Evolutionary conservation across 2,329 filamentous ascomycete species (phyloP).

Genomic region (Colletotrichum tofieldiae): DNA sequence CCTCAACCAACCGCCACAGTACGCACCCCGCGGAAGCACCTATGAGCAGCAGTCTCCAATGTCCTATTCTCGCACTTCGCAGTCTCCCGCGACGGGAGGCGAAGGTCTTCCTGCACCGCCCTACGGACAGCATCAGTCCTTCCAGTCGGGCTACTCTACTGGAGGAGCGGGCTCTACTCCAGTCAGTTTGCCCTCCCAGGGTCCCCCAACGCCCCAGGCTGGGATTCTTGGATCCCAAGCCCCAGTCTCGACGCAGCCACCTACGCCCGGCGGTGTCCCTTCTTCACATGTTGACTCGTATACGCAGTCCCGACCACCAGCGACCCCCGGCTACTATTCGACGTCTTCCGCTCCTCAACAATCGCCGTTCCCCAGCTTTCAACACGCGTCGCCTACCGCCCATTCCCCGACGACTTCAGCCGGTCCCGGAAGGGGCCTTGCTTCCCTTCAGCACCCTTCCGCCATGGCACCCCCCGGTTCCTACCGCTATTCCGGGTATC

Average conservation of each 20-base stretch:
- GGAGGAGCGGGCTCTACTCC: conserved; percentile 61
- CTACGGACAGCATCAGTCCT: conserved; percentile 77
- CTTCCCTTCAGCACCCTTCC: conserved; percentile 47
- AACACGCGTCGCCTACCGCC: conserved; percentile 65
- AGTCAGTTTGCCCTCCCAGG: conserved; percentile 53
- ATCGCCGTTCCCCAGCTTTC: conserved; percentile 57
- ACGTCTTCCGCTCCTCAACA: conserved; percentile 65
- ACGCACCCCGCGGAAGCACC: conserved; percentile 35
- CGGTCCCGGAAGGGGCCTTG: conserved; percentile 57
- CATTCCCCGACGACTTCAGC: conserved; percentile 58
- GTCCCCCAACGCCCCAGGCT: conserved; percentile 47
- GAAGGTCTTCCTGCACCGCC: conserved; percentile 78
- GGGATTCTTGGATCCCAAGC: conserved; percentile 66
- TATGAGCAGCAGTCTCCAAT: conserved; percentile 69
- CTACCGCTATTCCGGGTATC: conserved; percentile 19
- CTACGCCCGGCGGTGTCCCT: conserved; percentile 66
- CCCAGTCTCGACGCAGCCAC: conserved; percentile 58
- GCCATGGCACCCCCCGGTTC: conserved; percentile 65
- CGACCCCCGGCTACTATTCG: conserved; percentile 75
- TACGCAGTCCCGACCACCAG: conserved; percentile 63
- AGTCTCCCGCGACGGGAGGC: conserved; percentile 65
- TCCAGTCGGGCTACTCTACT: conserved; percentile 69
- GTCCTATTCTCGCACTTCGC: conserved; percentile 54
- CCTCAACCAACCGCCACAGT: conserved; percentile 23
- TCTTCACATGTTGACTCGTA: conserved; percentile 74